Evolutionary conservation across 2,329 filamentous ascomycete genomes (phyloP).

Genomic region (Aspergillus sp.): DNA sequence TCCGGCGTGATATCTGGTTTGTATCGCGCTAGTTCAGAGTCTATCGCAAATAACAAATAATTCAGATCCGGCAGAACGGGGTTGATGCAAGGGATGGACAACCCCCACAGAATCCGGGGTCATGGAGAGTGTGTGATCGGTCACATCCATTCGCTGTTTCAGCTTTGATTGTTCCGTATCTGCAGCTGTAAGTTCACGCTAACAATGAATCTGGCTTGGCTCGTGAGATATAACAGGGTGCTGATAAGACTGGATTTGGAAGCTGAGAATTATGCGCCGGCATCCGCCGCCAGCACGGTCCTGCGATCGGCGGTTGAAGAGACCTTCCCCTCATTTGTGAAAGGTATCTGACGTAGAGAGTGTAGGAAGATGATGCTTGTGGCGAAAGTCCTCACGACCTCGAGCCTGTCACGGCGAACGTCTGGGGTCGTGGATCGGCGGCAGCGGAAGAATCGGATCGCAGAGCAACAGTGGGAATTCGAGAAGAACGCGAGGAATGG

Average conservation of each 20-base stretch:
- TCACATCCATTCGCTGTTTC: slow-evolving; percentile 35
- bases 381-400: too few relatives aligned
- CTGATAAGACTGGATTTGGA: slow-evolving; percentile 10
- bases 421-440: slow-evolving; percentile 29
- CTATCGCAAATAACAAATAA: not conserved
- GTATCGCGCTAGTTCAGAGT: not conserved
- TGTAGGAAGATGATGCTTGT: slow-evolving; percentile 17
- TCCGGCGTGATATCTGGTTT: not conserved
- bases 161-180: slow-evolving; percentile 41
- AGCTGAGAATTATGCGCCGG: slow-evolving; percentile 34
- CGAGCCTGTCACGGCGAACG: too few relatives aligned
- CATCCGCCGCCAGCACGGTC: slow-evolving; percentile 41
- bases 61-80: slow-evolving; percentile 34
- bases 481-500: slow-evolving; percentile 12
- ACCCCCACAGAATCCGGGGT: slow-evolving; percentile 35
- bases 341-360: slow-evolving; percentile 41
- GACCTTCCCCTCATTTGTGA: slow-evolving; percentile 37
- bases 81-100: not conserved
- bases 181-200: slow-evolving; percentile 35
- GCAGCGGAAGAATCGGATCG: slow-evolving; percentile 29
- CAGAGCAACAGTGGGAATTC: slow-evolving; percentile 18
- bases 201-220: slow-evolving; percentile 1
- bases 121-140: slow-evolving; percentile 33
- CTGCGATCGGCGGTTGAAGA: slow-evolving; percentile 37
- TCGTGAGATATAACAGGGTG: not conserved